Conservation (phyloP, 2,329 filamentous ascomycete genomes). For the Colletotrichum eleusines region DNA sequence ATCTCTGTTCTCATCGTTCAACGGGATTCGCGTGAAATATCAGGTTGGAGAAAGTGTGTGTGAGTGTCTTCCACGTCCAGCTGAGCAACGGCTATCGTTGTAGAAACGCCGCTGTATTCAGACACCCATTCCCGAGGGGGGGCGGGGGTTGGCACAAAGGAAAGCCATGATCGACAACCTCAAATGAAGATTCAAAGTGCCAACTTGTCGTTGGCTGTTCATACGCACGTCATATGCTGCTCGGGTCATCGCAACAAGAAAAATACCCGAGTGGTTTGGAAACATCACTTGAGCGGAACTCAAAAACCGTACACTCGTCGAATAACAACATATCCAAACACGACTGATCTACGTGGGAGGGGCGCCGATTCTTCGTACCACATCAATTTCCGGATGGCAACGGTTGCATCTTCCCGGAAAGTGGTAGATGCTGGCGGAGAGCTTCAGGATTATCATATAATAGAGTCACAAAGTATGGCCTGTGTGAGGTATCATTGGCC, state of each 20-base stretch:
- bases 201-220: background rate
- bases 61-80: too few relatives aligned
- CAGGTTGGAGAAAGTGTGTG: too few relatives aligned
- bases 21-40: too few relatives aligned
- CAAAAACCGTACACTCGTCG: background rate
- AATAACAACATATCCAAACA: too few relatives aligned
- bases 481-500: background rate
- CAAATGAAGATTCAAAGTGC: background rate
- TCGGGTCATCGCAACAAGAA: background rate
- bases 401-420: background rate
- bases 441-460: background rate
- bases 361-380: too few relatives aligned
- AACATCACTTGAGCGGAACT: background rate
- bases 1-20: too few relatives aligned
- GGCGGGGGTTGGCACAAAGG: too few relatives aligned
- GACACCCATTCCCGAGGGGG: background rate
- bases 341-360: too few relatives aligned
- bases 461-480: background rate
- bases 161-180: too few relatives aligned
- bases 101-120: too few relatives aligned
- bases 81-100: too few relatives aligned
- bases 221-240: background rate
- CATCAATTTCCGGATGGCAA: too few relatives aligned
- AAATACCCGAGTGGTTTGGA: background rate
- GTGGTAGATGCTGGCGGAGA: background rate